Conservation (phyloP, 306 rosid genomes). For the Datisca glomerata region DNA sequence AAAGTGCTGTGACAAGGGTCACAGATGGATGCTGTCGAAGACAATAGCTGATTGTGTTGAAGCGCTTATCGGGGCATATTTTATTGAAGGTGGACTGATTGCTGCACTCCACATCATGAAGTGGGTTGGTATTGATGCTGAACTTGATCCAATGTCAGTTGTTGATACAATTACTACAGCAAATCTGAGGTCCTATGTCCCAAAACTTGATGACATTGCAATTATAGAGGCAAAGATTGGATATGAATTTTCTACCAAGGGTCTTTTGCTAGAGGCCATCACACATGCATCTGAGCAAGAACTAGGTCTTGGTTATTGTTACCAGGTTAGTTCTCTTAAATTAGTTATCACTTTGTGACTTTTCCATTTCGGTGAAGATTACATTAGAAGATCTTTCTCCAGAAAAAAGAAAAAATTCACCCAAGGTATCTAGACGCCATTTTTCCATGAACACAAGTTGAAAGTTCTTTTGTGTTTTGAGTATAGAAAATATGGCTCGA, state of each 20-base stretch:
- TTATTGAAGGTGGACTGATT: constrained; percentile 61
- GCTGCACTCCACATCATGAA: constrained; percentile 75
- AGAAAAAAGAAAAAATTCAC: no score
- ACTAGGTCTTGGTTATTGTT: constrained; percentile 47
- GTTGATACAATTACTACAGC: constrained; percentile 51
- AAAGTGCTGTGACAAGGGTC: constrained; percentile 77
- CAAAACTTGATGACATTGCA: constrained; percentile 43
- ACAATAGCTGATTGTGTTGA: constrained; percentile 87
- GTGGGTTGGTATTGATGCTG: constrained; percentile 68
- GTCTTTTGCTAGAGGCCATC: constrained; percentile 72
- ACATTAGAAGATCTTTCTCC: background rate
- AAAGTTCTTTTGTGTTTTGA: no score
- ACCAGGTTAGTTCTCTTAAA: constrained; percentile 47
- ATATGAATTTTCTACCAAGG: constrained; percentile 64
- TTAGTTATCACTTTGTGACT: background rate
- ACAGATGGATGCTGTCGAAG: constrained; percentile 86
- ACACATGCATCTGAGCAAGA: constrained; percentile 63
- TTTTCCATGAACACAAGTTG: no score
- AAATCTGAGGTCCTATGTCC: constrained; percentile 37
- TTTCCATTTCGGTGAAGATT: background rate
- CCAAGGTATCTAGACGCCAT: no score
- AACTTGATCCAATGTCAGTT: constrained; percentile 58
- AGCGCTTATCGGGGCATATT: constrained; percentile 89
- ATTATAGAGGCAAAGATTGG: constrained; percentile 58
- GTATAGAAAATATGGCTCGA: no score